A percentile compares a stretch with the other conserved stretches of the same genome.
phyloP scores from a whole-genome alignment of 108 stramenopile genomes.

The Nitzschia palea region DNA sequence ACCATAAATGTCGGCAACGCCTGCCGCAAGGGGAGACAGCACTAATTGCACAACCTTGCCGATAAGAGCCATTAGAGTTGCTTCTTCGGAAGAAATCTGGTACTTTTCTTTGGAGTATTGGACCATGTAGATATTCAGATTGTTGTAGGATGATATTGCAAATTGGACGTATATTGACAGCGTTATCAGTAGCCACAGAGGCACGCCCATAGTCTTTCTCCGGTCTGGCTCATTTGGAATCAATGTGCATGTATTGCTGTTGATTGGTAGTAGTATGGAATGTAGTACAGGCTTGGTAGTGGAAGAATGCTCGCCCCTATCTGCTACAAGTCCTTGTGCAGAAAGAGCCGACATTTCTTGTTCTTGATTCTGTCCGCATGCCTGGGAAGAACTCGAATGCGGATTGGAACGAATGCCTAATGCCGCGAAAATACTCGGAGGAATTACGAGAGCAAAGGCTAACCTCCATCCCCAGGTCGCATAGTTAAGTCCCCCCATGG shows the following conservation, averaged over 20 bases:
- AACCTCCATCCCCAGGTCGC: slow-evolving; percentile 13
- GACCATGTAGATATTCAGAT: slow-evolving; percentile 5
- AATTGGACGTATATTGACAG: slow-evolving; percentile 3
- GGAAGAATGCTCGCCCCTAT: neutral
- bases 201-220: neutral
- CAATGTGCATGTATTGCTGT: neutral
- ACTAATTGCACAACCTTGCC: slow-evolving; percentile 15
- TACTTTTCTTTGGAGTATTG: slow-evolving; percentile 1
- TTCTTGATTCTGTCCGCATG: neutral
- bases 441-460: slow-evolving; percentile 2
- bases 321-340: neutral
- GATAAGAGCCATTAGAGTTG: slow-evolving; percentile 11
- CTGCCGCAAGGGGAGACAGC: slow-evolving; percentile 12
- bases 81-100: neutral
- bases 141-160: slow-evolving; percentile 11
- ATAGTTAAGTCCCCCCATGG: slow-evolving; percentile 1
- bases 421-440: neutral
- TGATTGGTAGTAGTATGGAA: neutral
- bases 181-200: slow-evolving; percentile 12
- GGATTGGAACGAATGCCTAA: too few species aligned
- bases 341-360: neutral
- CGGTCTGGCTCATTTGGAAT: too few species aligned
- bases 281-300: neutral
- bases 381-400: neutral
- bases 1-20: slow-evolving; percentile 7